These are phyloP conservation scores for Cymbopogon citratus DNA, from an alignment of 176 grass and related monocot genomes.

Conservation along the genomic window DNA sequence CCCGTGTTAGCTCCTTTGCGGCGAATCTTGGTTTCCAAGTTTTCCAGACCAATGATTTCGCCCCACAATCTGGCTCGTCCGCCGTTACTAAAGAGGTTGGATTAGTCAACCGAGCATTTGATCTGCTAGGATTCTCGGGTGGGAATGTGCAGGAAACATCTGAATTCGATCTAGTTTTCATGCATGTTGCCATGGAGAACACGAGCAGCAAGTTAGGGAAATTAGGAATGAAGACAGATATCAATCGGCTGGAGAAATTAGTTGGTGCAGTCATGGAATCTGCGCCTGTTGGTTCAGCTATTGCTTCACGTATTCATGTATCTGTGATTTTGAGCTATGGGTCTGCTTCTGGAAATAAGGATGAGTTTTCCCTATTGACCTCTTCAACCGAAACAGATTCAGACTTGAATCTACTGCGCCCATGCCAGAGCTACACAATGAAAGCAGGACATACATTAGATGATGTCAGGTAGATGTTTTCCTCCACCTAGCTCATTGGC, in stretches of 20 bases:
- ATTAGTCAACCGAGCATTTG: conserved; percentile 30
- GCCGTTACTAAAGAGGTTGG: conserved; percentile 12
- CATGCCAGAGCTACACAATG: conserved; percentile 86
- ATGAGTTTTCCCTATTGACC: conserved; percentile 28
- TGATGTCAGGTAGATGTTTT: conserved; percentile 58
- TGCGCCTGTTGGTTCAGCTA: conserved; percentile 34
- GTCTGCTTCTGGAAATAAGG: conserved; percentile 37
- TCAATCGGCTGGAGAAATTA: conserved; percentile 63
- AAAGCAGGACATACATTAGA: conserved; percentile 65
- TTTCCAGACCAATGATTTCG: conserved; percentile 38
- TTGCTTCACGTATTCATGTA: conserved; percentile 58
- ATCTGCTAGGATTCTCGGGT: conserved; percentile 54
- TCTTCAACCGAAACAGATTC: conserved; percentile 43
- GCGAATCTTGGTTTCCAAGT: conserved; percentile 53
- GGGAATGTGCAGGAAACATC: conserved; percentile 48
- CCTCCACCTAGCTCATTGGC: background rate
- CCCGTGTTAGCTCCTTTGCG: conserved; percentile 41
- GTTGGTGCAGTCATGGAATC: conserved; percentile 56
- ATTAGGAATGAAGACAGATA: conserved; percentile 39
- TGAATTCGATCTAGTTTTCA: conserved; percentile 76
- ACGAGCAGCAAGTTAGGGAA: conserved; percentile 45
- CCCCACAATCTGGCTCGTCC: background rate
- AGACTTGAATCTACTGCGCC: conserved; percentile 61
- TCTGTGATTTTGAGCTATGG: conserved; percentile 79
- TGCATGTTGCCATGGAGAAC: conserved; percentile 59